phyloP scores from a whole-genome alignment of 192 early-diverging fungal genomes.

The Paraglomus occultum region DNA sequence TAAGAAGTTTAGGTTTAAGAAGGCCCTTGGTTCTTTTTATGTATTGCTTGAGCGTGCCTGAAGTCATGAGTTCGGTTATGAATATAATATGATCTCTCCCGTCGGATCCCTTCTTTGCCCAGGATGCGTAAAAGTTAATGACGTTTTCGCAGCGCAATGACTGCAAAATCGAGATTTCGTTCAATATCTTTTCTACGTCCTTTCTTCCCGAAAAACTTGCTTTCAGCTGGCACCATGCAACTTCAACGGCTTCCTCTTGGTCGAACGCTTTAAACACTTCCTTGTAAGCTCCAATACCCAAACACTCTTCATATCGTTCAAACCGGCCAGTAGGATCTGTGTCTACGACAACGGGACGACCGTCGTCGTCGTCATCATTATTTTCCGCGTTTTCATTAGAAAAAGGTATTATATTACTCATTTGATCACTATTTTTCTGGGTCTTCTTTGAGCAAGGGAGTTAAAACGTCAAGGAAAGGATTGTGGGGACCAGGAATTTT shows the following conservation, averaged over 20 bases:
- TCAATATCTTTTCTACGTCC: conserved; percentile 38
- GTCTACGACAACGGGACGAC: conserved; percentile 31
- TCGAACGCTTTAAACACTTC: conserved; percentile 81
- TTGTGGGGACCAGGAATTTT: too few relatives aligned
- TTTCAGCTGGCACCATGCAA: conserved; percentile 85
- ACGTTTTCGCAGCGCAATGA: conserved; percentile 78
- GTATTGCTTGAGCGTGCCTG: conserved; percentile 78
- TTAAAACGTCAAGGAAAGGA: too few relatives aligned
- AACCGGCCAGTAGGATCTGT: conserved; percentile 67
- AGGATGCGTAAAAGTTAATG: conserved; percentile 72
- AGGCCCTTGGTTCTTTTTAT: conserved; percentile 68
- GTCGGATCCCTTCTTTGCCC: conserved; percentile 56
- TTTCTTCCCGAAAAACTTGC: conserved; percentile 45
- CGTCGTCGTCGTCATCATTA: conserved; percentile 41
- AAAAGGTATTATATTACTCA: too few relatives aligned
- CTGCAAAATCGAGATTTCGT: conserved; percentile 70
- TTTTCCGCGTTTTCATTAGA: neutral
- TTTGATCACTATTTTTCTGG: too few relatives aligned
- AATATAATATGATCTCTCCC: conserved; percentile 71
- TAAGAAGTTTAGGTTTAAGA: conserved; percentile 71
- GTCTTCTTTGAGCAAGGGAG: too few relatives aligned
- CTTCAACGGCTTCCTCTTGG: conserved; percentile 81
- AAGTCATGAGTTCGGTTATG: conserved; percentile 90
- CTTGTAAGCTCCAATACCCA: conserved; percentile 84
- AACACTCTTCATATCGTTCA: conserved; percentile 52